Percentiles rank a stretch among this genome's conserved stretches.
Conservation (phyloP, 176 grass and related monocot genomes). For the barley (Hordeum vulgare) region MorexV3_pseudomolecules_assembly NC_058520.1:598762826-598763325, state of each 20-base stretch:
- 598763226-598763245: constrained; percentile 58
- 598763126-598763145: constrained; percentile 43
- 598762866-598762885: background rate
- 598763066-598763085: background rate
- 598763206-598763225: constrained; percentile 64
- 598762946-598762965: background rate
- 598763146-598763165: constrained; percentile 45
- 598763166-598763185: constrained; percentile 60
- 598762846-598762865: background rate
- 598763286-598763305: background rate
- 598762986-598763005: background rate
- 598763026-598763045: background rate
- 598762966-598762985: background rate
- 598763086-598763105: background rate
- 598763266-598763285: constrained; percentile 21
- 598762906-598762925: background rate
- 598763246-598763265: constrained; percentile 45
- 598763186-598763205: constrained; percentile 70
- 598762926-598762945: too few relatives aligned
- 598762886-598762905: background rate
- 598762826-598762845: constrained; percentile 74
- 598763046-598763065: too few relatives aligned
- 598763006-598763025: background rate
- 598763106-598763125: background rate
- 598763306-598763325: constrained; percentile 25